A percentile compares a stretch with the other conserved stretches of the same genome.
Conservation (phyloP, 441 rosid species). For the Adansonia madagascariensis region DNA sequence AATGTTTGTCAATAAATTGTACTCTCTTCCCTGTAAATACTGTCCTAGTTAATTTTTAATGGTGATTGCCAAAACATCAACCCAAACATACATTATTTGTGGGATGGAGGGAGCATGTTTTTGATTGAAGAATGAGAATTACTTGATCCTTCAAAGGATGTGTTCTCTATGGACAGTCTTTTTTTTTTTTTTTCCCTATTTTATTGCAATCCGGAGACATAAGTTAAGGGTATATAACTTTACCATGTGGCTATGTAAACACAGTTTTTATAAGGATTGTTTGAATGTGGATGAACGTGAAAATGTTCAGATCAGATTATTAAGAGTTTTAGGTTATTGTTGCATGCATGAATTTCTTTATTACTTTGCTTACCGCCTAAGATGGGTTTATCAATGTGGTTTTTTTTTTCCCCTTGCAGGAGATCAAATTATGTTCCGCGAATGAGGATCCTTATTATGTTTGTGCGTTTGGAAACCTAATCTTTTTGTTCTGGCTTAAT, state of each 20-base stretch:
- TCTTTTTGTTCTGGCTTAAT: not conserved
- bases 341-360: not conserved
- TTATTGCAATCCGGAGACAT: not conserved
- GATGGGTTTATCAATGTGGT: not conserved
- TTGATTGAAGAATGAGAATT: not conserved
- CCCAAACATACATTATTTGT: no score
- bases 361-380: not conserved
- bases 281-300: not conserved
- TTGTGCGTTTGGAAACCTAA: no score
- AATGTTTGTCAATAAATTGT: not conserved
- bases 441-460: no score
- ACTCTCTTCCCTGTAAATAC: no score
- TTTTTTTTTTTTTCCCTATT: not conserved
- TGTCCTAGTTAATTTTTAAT: no score
- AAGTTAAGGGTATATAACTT: not conserved
- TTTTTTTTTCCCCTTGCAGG: not conserved
- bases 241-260: not conserved
- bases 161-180: not conserved
- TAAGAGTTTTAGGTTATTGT: not conserved
- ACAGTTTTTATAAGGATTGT: not conserved
- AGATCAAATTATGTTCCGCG: not conserved
- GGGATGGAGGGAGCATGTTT: no score
- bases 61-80: no score
- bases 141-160: not conserved
- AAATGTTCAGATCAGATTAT: not conserved